Base-by-base conservation (phyloP, 106 monocot species). In the Posidonia australis region DNA sequence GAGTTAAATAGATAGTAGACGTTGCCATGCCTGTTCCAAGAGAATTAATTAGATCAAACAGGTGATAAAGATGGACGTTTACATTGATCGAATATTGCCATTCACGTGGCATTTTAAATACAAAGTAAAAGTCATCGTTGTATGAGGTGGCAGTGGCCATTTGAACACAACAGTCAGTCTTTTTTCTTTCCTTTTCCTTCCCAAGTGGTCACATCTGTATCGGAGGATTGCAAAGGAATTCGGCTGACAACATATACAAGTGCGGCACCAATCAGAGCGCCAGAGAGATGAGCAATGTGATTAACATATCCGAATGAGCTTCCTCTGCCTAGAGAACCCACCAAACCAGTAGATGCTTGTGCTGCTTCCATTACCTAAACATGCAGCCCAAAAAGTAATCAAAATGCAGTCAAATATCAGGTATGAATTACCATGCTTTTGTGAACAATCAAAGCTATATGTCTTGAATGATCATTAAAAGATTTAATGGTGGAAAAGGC, bases 281-380 rank as follows among this genome's bases (percentile, higher is more conserved):
- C 92, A 20, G 88, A 84, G 63, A 92, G 69, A 72, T 92, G 92
- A 13, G 92, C 92, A 71, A 92, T 78, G 72, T 92, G 88, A 74
- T 92, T 92, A 5, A 92, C 78, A 28, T 67, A 76, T 71, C 80
- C 79, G 47, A 76, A 48, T 20, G 81, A 79, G 44, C 64, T 62
- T 13, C 84, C 74, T 54, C 27, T 72, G 5, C 49, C 75, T 46
- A 76, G 32, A 51, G 81, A 52, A 53, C 74, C 78, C 9, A 72
- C 41, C 54, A 83, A 48, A 31, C 78, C 76, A 31, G 82, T 74
- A 48, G 92, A 85, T 20, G 88, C 88, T 56, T 85, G 92, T 66
- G 92, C 92, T 31, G 82, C 88, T 74, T 82, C 84, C 76, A 92
- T 70, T 47, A 92, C 88, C 92, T 92, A 14, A 26, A 47, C 62